Evolutionary conservation across 352 stramenopile species (phyloP), one percentile per base, ranked within the genome.

Genomic region (Phytophthora nicotianae): DNA sequence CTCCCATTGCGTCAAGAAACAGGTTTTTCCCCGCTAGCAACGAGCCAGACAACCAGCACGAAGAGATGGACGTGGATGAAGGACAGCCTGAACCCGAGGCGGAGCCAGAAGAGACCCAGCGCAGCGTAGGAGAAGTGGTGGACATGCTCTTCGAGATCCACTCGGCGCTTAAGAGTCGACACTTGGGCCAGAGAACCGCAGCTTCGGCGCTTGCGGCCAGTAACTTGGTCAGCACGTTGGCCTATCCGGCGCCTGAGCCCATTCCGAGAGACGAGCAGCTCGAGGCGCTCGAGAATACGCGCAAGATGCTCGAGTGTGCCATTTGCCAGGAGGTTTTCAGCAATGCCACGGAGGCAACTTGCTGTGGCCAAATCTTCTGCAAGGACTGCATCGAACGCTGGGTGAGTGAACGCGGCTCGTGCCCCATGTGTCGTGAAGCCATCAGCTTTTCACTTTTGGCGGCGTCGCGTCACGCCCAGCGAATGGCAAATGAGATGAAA

Each of bases 121-220:
- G 38, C 51, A 86, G 69, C 40, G 86, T 94, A 1, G 68, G 77
- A 0, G 74, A 90, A 20, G 83, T 91, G n/a, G 81, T 94, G 29
- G 83, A 94, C 68, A 86, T 90, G 73, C 73, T 94, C 8, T 94
- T 94, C 51, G 83, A 92, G 57, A 94, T 94, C 62, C 86, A 94
- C 69, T 81, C 86, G 54, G 83, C 83, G 43, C 73, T 92, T 16
- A 94, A 92, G 69, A 87, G 79, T 48, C 71, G 83, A 24, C 82
- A 94, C 59, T 56, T 90, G n/a, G 83, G 83, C 10, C 78, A 90
- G 60, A 72, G 83, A 49, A 94, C 83, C n/a, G 86, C 86, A 0
- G 86, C 86, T 0, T 91, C 81, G 0, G 86, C 86, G 0, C 48
- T 94, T 0, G 83, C 83, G 3, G 83, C 81, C 1, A 91, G 81